Evolutionary conservation across 2,329 filamentous ascomycete genomes (phyloP), one percentile per base, ranked within the genome.

Genomic region (Fonsecaea pugnacius): DNA sequence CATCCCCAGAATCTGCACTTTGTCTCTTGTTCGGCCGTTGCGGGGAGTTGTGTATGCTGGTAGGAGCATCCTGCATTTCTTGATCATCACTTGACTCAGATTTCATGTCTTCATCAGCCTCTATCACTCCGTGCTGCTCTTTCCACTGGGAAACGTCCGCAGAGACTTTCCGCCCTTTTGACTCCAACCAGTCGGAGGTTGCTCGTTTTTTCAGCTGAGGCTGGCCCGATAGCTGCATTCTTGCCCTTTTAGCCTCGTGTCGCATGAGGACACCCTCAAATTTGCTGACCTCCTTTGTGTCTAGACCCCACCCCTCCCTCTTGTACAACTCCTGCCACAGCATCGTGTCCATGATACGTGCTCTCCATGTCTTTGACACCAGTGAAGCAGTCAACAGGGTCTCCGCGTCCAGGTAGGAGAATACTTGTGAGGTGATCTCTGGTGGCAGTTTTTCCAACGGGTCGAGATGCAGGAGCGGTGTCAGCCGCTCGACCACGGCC

Each of bases 381-480:
- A 87, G 85, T 0, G 92, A 91, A 2, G 93, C 91, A 56, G 86
- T 87, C 62, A 98, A 83, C 43, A 99, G 82, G 0, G 92, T 95
- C 32, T 87, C 76, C 0, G 92, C 90, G 60, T 93, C 90, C 56
- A 99, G 87, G 73, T 92, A 95, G 16, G 90, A 89, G 50, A 99
- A 88, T 51, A 98, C 89, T 73, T 96, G 90, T 51, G 95, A 88
- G 66, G 92, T 96, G 72, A 99, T 90, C 76, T 99, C 95, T 30
- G 91, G 87, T 0, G 95, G 95, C 0, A 99, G 85, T 72, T 91
- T 88, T 68, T 87, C 82, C 48, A 96, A 87, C 60, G 96, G 96
- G 78, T 99, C 91, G 78, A 97, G 94, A 77, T 97, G 93, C 2
- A 98, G 87, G 58, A 93, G 85, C 3, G 92, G 91, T 67, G 89